Evolutionary conservation across 371 early-diverging fungal species (phyloP), one percentile per base, ranked within the genome.

Genomic region (Parasitella parasitica): DNA sequence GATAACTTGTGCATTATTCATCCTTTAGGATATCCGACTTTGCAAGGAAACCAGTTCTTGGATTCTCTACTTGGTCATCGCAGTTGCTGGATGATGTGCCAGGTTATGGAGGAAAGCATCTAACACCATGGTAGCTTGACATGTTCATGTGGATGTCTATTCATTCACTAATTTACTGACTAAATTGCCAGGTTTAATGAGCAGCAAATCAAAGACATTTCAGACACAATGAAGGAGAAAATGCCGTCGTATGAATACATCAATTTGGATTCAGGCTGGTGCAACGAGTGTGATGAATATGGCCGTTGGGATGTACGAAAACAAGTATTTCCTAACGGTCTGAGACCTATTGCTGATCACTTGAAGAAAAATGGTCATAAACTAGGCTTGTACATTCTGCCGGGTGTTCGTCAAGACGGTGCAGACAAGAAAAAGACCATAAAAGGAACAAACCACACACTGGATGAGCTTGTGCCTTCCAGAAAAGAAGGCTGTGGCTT

Each of bases 261-360:
- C 24, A 79, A 79, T 41, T 9, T 79, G 18, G 80, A 79, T 64
- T 76, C 80, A 32, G 80, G 80, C 64, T 79, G 78, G 80, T 70
- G 69, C 28, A 67, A 72, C 34, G 61, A 63, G 3, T 72, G 66
- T 46, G 80, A 79, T 41, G 72, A 72, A 61, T 74, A 56, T 54
- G 80, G 80, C 16, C 65, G 76, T 4, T 79, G 80, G 80, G 61
- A 57, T 26, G 72, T 61, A 16, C 64, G 76, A 20, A 63, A 57
- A 26, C 73, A 76, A 39, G 27, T 76, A 7, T 79, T 79, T 48
- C 80, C 80, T 3, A 66, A 64, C 32, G 80, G 80, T 0, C 38
- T 79, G 15, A 38, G 28, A 9, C 63, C 76, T 0, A 26, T 79
- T 9, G 57, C 76, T 1, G 66, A 69, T 9, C 56, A 76, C 24